A percentile compares a stretch with the other conserved stretches of the same genome.
Evolutionary conservation across 2,329 filamentous ascomycete species (phyloP).

Genomic region (Hypocreales sp.): DNA sequence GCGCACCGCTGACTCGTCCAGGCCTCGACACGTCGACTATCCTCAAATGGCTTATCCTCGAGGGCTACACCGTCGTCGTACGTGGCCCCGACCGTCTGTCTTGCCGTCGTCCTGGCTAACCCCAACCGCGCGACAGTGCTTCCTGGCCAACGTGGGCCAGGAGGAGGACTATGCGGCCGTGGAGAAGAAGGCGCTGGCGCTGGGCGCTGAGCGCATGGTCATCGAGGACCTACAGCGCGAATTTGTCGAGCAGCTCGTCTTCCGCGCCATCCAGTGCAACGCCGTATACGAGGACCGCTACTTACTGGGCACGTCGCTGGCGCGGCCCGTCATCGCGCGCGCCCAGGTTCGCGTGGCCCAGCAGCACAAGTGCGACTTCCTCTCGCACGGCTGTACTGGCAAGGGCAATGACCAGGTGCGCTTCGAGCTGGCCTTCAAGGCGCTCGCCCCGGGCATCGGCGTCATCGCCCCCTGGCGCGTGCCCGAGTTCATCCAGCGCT

Average conservation of each 20-base stretch:
- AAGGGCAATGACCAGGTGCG: constrained; percentile 27
- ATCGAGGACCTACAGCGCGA: constrained; percentile 50
- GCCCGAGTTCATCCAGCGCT: constrained; percentile 23
- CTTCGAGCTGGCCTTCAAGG: constrained; percentile 15
- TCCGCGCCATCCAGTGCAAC: constrained; percentile 52
- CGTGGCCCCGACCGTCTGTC: background rate
- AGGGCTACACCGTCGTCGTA: constrained; percentile 10
- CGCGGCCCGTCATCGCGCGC: constrained; percentile 50
- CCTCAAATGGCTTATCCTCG: constrained; percentile 22
- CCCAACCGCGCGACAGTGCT: constrained; percentile 7
- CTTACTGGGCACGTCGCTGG: constrained; percentile 36
- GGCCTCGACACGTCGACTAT: constrained; percentile 27
- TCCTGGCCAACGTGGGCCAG: constrained; percentile 53
- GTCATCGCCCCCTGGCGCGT: constrained; percentile 59
- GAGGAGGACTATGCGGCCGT: constrained; percentile 57
- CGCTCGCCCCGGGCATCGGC: constrained; percentile 45
- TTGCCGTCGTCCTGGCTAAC: too few species aligned
- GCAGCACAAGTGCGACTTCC: constrained; percentile 20
- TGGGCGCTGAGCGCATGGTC: constrained; percentile 23
- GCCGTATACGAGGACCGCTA: constrained; percentile 44
- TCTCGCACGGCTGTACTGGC: constrained; percentile 41
- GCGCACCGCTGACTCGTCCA: background rate
- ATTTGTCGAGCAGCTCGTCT: constrained; percentile 64
- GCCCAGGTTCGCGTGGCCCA: constrained; percentile 22
- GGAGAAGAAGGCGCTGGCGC: constrained; percentile 44